Base-by-base conservation (phyloP, 2,329 filamentous ascomycete species). In the Capronia coronata region DNA sequence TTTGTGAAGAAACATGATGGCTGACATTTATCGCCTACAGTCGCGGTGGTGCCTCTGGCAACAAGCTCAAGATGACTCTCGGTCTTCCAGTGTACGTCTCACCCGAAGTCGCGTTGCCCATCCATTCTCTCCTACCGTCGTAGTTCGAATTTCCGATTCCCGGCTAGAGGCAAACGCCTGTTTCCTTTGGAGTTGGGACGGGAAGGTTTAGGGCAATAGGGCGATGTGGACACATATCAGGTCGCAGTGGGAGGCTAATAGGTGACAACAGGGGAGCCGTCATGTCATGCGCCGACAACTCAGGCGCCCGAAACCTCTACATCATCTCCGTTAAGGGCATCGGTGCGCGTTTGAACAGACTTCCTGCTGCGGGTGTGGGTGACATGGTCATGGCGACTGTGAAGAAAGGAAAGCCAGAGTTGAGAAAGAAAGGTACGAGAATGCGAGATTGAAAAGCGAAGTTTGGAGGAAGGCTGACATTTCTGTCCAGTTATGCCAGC, bases 31-130 rank as follows among this genome's bases (percentile, higher is more conserved):
- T 46, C 19, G 43, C 18, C 63, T 39, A 42, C 21, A 80, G 78
- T 72, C 76, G 80, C 69, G 78, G 88, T 82, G 87, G 86, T 86
- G 86, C 88, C 81, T 86, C 90, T 71, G 93, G 93, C 83, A 94
- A 94, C 87, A 98, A 98, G 87, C 87, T 97, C 70, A 97, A 95
- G 87, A 98, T 98, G 93, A 96, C 93, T 75, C 88, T 98, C 77
- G 93, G 88, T 96, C 89, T 98, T 70, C 93, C 93, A 77, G 89
- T 95, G 90, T 96, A 94, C 75, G 89, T 87, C 68, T 59, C 43
- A 32, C 42, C 46, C 52, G 25, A 19, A 47, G 43, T 44, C 44
- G 42, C 48, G 54, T 27, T 47, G 9, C 32, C 29, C n/a, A n/a
- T 32, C 29, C 29, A 6, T 34, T 34, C 5, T n/a, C 11, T 34